Base-by-base conservation (phyloP, 768 basidiomycete species). In the Termitomyces sp. region DNA sequence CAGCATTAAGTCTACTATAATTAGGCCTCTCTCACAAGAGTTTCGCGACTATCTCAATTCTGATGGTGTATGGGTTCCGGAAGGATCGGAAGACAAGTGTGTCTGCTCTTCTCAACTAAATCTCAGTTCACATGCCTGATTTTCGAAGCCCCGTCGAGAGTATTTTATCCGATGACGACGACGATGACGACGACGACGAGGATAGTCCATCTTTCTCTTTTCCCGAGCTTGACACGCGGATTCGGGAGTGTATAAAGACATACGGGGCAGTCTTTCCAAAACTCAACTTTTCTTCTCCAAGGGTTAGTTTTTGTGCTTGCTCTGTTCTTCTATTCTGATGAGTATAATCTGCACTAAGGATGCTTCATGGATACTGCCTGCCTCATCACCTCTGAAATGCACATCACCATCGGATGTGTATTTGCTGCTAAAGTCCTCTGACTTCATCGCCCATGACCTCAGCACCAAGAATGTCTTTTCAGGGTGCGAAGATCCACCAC, bases 211-310 rank as follows among this genome's bases (percentile, higher is more conserved):
- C 62, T 26, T 92, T 83, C 65, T 75, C 87, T 3, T 95, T 98
- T 67, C 93, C 94, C 0, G 86, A 86, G 47, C 74, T 97, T n/a
- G 92, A 94, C 64, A 72, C 74, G 14, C 74, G 75, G 56, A 95
- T 98, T 60, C 74, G 90, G 50, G 69, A 74, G 14, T 80, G 78
- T 35, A 76, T 97, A n/a, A 64, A 73, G 46, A 71, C 80, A 56
- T 94, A 90, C 69, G 89, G 84, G 3, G 88, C 87, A 6, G 87
- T 96, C 30, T 98, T 98, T 68, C 94, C 95, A 0, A 98, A 98
- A 72, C 84, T 98, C 55, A 98, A 97, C 67, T 97, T 95, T 74
- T 92, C 94, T 6, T 87, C 92, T n/a, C 95, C 95, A 14, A 89
- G 87, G 75, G 94, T 90, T 58, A 22, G 58, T 65, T 20, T 52